These are phyloP conservation scores for Artemisia tridentata DNA, from an alignment of 129 eudicot species.

Conservation along the genomic window DNA sequence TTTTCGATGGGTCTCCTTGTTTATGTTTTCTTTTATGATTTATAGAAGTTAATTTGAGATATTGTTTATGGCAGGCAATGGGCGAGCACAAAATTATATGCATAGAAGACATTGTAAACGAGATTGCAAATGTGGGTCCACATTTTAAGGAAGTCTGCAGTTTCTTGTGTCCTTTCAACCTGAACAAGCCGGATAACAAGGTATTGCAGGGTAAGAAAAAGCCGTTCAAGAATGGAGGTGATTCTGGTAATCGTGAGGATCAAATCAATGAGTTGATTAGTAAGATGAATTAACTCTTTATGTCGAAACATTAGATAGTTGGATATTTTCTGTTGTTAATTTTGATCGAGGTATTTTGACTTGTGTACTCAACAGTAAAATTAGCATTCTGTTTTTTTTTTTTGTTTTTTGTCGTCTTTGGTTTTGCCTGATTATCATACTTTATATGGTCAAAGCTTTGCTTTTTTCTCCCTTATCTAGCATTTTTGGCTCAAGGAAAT, in stretches of 20 bases:
- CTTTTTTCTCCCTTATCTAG: too few relatives aligned
- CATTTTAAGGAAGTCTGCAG: conserved; percentile 62
- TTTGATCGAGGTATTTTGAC: background rate
- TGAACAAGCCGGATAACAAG: conserved; percentile 58
- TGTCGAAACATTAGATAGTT: background rate
- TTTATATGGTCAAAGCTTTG: too few relatives aligned
- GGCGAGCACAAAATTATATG: conserved; percentile 63
- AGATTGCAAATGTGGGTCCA: conserved; percentile 62
- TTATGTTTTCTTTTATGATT: background rate
- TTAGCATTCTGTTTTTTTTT: too few relatives aligned
- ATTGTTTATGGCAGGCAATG: conserved; percentile 46
- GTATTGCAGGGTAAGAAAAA: conserved; percentile 73
- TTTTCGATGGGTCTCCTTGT: background rate
- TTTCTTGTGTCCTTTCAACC: conserved; percentile 62
- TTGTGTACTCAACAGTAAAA: too few relatives aligned
- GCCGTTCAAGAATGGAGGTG: conserved; percentile 63
- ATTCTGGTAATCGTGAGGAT: conserved; percentile 71
- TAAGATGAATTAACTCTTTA: conserved; percentile 55
- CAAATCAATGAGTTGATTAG: conserved; percentile 62
- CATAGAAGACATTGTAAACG: conserved; percentile 75
- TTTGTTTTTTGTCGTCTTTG: too few relatives aligned
- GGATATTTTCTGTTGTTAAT: background rate
- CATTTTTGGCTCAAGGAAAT: too few relatives aligned
- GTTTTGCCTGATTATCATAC: too few relatives aligned
- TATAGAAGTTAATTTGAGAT: background rate